phyloP scores from a whole-genome alignment of 1,284 basidiomycete genomes.

The Trichosporon sp. region DNA sequence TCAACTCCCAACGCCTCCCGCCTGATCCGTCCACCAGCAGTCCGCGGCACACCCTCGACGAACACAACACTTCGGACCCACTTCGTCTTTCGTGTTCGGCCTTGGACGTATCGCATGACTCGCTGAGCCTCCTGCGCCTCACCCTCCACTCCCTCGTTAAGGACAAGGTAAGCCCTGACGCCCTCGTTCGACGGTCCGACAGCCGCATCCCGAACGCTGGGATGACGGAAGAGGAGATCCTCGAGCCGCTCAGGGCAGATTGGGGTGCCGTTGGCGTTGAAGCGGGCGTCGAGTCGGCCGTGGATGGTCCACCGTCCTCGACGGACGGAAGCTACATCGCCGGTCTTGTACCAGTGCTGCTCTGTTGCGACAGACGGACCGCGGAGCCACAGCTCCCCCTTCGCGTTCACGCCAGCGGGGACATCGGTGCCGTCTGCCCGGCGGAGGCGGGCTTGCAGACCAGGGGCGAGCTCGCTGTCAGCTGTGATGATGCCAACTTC shows the following conservation, averaged over 20 bases:
- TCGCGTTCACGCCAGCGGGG: slow-evolving; percentile 55
- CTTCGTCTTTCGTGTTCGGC: background rate
- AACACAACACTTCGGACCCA: background rate
- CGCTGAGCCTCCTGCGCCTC: background rate
- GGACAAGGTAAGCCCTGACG: background rate
- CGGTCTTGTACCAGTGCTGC: slow-evolving; percentile 73
- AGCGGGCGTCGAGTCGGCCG: slow-evolving; percentile 62
- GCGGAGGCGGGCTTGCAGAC: slow-evolving; percentile 70
- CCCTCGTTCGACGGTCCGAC: slow-evolving; percentile 50
- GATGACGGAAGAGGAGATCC: slow-evolving; percentile 63
- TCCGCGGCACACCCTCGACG: background rate
- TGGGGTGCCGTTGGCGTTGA: slow-evolving; percentile 60
- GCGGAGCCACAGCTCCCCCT: slow-evolving; percentile 73
- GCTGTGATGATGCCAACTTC: background rate
- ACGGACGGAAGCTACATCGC: slow-evolving; percentile 57
- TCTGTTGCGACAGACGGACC: slow-evolving; percentile 70
- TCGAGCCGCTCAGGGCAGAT: slow-evolving; percentile 80
- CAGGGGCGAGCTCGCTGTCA: slow-evolving; percentile 56
- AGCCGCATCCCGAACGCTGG: slow-evolving; percentile 62
- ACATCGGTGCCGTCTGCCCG: slow-evolving; percentile 40
- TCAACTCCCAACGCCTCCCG: background rate
- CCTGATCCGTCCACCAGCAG: no score
- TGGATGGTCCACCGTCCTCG: slow-evolving; percentile 23
- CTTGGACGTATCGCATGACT: background rate
- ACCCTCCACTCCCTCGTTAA: background rate